These are phyloP conservation scores for Gloeophyllum trabeum DNA, from an alignment of 768 basidiomycete genomes.

Conservation along the genomic window DNA sequence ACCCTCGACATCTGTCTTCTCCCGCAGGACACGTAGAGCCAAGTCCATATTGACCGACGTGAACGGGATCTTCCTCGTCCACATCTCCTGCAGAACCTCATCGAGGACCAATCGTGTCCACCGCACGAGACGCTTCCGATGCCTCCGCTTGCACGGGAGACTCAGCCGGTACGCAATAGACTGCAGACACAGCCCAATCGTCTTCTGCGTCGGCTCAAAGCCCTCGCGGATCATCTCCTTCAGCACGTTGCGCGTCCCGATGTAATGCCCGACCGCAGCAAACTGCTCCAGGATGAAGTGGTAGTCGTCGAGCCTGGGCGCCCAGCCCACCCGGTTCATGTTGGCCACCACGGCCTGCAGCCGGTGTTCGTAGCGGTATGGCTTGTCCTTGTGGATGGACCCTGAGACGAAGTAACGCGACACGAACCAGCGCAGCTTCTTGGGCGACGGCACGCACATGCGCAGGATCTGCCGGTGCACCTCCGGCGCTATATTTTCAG, in stretches of 20 bases:
- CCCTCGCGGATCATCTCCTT: constrained; percentile 38
- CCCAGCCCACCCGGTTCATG: constrained; percentile 42
- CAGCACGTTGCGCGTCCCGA: constrained; percentile 49
- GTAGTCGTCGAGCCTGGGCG: constrained; percentile 50
- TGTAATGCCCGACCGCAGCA: constrained; percentile 61
- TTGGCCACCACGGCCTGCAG: constrained; percentile 59
- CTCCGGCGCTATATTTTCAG: constrained; percentile 44
- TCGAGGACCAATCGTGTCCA: constrained; percentile 37
- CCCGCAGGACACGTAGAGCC: constrained; percentile 56
- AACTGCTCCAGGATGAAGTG: constrained; percentile 68
- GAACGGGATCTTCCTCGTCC: constrained; percentile 29
- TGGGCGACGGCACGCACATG: constrained; percentile 41
- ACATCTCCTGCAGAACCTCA: constrained; percentile 51
- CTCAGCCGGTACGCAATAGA: constrained; percentile 59
- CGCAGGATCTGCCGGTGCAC: constrained; percentile 63
- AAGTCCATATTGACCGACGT: constrained; percentile 58
- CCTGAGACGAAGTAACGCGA: constrained; percentile 24
- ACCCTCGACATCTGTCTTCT: constrained; percentile 40
- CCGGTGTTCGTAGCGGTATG: constrained; percentile 55
- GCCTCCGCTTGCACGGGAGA: constrained; percentile 35
- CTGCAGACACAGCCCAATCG: constrained; percentile 55
- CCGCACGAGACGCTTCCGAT: constrained; percentile 22
- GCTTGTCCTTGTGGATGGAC: constrained; percentile 26
- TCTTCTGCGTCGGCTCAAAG: constrained; percentile 36
- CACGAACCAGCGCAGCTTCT: constrained; percentile 30